These are phyloP conservation scores for Lyophyllum atratum DNA, from an alignment of 768 basidiomycete species.

Conservation along the genomic window DNA sequence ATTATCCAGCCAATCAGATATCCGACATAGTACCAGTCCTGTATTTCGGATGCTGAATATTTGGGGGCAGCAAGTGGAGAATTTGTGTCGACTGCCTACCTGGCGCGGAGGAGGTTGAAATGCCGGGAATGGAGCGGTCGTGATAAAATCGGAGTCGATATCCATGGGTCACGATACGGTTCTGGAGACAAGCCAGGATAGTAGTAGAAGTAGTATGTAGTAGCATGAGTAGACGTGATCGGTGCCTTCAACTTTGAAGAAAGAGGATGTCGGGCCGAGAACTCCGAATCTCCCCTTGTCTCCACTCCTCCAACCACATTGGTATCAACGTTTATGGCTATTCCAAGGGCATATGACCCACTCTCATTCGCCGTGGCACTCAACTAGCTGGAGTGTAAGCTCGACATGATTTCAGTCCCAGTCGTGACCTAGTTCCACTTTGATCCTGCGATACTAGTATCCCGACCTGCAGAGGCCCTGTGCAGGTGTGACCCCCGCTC, in stretches of 20 bases:
- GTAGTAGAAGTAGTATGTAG: too few relatives aligned
- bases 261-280: background rate
- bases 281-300: background rate
- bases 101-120: constrained; percentile 10
- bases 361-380: background rate
- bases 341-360: too few relatives aligned
- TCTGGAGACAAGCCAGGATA: background rate
- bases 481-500: too few relatives aligned
- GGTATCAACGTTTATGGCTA: too few relatives aligned
- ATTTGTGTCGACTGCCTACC: background rate
- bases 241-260: too few relatives aligned
- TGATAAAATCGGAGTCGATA: background rate
- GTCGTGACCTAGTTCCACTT: too few relatives aligned
- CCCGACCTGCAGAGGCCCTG: too few relatives aligned
- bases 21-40: constrained; percentile 15
- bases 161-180: background rate
- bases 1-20: constrained; percentile 16
- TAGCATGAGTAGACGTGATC: too few relatives aligned
- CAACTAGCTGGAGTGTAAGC: background rate
- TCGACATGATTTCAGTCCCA: too few relatives aligned
- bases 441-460: too few relatives aligned
- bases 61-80: too few relatives aligned
- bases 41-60: background rate
- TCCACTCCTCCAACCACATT: background rate
- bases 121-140: background rate